Evolutionary conservation across 2,329 filamentous ascomycete genomes (phyloP).

Genomic region (Fusarium sp.): DNA sequence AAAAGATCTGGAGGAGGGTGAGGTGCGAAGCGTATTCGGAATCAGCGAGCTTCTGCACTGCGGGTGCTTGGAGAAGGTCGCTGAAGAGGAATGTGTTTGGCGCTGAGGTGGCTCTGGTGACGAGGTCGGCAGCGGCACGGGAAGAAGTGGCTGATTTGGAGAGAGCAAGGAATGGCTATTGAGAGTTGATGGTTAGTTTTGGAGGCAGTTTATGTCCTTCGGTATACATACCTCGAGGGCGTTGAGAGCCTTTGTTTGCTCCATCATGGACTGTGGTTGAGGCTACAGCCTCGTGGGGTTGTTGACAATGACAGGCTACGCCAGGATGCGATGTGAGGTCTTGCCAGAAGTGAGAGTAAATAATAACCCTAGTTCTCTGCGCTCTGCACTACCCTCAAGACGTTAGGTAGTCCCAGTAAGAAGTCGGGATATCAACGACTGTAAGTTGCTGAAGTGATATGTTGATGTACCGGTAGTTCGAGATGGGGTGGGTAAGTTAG

Average conservation of each 20-base stretch:
- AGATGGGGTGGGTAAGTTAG: conserved; percentile 8
- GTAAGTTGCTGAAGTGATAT: conserved; percentile 10
- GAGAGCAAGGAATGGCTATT: conserved; percentile 88
- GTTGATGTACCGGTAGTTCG: conserved; percentile 16
- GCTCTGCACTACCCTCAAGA: neutral
- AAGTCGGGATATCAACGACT: neutral
- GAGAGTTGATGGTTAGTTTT: conserved; percentile 45
- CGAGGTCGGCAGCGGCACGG: conserved; percentile 84
- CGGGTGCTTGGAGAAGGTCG: conserved; percentile 85
- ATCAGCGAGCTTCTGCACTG: conserved; percentile 78
- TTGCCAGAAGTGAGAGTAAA: neutral
- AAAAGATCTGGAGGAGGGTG: conserved; percentile 85
- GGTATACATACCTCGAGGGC: conserved; percentile 66
- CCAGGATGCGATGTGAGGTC: conserved; percentile 2
- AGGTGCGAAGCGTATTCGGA: conserved; percentile 72
- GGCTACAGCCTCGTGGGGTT: conserved; percentile 40
- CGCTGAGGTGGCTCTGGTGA: conserved; percentile 88
- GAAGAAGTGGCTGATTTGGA: conserved; percentile 87
- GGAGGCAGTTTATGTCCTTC: accelerated
- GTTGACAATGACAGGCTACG: conserved; percentile 15
- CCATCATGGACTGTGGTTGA: conserved; percentile 64
- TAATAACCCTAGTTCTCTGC: neutral
- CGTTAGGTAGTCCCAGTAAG: neutral
- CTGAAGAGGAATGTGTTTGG: conserved; percentile 92
- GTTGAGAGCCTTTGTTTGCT: conserved; percentile 75